Percentiles rank a stretch among this genome's conserved stretches.
Evolutionary conservation across 202 grass and related monocot species (phyloP).

Genomic region (Elaeis oleifera): DNA sequence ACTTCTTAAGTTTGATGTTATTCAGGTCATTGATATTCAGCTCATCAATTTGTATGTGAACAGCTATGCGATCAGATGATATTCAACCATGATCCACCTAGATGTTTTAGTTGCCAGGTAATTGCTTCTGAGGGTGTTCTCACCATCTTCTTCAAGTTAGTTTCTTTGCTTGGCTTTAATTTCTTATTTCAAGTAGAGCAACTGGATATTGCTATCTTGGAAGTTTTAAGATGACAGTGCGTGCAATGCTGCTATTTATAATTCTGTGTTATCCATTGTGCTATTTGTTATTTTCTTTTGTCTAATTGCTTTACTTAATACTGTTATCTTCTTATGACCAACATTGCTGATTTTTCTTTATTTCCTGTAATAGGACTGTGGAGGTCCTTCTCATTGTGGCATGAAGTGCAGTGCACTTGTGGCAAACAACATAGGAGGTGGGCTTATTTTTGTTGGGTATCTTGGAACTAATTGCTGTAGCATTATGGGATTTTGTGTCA

Average conservation of each 20-base stretch:
- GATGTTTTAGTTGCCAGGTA: conserved; percentile 81
- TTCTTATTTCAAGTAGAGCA: too few species aligned
- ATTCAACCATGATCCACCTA: conserved; percentile 75
- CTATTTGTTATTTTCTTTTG: not conserved
- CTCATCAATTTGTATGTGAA: conserved; percentile 15
- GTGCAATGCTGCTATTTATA: too few species aligned
- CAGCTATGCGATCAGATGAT: conserved; percentile 87
- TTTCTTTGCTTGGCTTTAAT: too few species aligned
- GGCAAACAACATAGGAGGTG: conserved; percentile 57
- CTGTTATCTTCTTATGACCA: not conserved
- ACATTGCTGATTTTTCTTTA: conserved; percentile 23
- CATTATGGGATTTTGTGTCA: too few species aligned
- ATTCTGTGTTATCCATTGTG: too few species aligned
- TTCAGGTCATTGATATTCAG: conserved; percentile 12
- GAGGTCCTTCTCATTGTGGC: conserved; percentile 67
- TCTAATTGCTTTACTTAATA: not conserved
- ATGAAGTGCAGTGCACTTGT: conserved; percentile 72
- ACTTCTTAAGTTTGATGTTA: conserved; percentile 7
- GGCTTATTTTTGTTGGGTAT: not conserved
- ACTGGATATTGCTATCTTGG: too few species aligned
- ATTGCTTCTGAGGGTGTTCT: not conserved
- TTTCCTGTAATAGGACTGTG: conserved; percentile 56
- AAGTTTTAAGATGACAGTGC: too few species aligned
- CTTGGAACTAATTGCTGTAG: not conserved
- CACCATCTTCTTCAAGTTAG: too few species aligned